Conservation (phyloP, 371 early-diverging fungal species). For the Zychaea mexicana region DNA sequence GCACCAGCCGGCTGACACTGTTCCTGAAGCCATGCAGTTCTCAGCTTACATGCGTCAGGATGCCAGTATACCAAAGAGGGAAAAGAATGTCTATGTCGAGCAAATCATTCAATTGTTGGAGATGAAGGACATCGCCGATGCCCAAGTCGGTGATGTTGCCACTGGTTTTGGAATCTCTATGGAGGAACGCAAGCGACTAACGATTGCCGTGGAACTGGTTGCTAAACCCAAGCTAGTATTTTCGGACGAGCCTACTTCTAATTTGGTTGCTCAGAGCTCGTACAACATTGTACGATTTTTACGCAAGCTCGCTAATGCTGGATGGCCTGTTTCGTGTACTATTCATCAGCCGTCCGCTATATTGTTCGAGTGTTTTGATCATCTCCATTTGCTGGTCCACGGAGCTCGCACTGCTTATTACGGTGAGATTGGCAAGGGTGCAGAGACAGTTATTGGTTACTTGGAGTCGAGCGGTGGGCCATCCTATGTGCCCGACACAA, state of each 20-base stretch:
- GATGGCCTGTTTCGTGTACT: conserved; percentile 60
- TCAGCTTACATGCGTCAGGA: conserved; percentile 67
- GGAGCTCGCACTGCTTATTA: conserved; percentile 61
- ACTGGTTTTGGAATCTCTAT: conserved; percentile 50
- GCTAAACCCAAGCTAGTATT: conserved; percentile 73
- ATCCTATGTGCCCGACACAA: conserved; percentile 46
- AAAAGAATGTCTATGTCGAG: conserved; percentile 62
- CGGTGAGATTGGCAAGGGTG: conserved; percentile 58
- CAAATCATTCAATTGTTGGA: conserved; percentile 59
- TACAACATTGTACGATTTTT: no score
- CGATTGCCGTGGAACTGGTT: conserved; percentile 69
- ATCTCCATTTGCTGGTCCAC: conserved; percentile 58
- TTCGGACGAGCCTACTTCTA: conserved; percentile 82
- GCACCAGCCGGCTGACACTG: conserved; percentile 54
- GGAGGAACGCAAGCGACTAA: conserved; percentile 66
- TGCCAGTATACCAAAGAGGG: conserved; percentile 42
- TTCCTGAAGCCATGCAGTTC: conserved; percentile 68
- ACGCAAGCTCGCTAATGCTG: conserved; percentile 57
- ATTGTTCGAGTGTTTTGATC: conserved; percentile 65
- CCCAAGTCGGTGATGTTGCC: conserved; percentile 49
- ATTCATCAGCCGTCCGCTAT: conserved; percentile 70
- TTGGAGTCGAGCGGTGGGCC: conserved; percentile 59
- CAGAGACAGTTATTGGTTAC: conserved; percentile 51
- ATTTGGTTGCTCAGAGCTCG: no score
- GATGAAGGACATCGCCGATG: conserved; percentile 55